Percentiles rank a stretch among this genome's conserved stretches.
Conservation (phyloP, 2,329 filamentous ascomycete genomes). For the Phialophora tarda region DNA sequence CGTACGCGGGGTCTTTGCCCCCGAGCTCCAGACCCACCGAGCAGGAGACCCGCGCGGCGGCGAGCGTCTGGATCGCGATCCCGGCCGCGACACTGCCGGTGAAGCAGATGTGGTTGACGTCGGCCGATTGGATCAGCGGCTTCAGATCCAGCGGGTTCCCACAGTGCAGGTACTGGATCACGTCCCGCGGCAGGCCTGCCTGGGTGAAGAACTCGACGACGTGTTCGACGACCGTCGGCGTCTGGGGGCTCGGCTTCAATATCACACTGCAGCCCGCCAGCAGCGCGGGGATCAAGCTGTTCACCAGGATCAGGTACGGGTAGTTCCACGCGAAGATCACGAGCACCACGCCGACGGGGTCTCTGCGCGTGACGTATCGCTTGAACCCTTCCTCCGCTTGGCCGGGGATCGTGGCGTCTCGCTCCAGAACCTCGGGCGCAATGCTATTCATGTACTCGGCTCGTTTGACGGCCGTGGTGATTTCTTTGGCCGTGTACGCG, state of each 20-base stretch:
- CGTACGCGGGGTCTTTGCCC: slow-evolving; percentile 92
- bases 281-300: slow-evolving; percentile 89
- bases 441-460: slow-evolving; percentile 86
- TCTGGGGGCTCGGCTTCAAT: slow-evolving; percentile 92
- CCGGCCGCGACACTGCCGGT: slow-evolving; percentile 91
- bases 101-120: slow-evolving; percentile 84
- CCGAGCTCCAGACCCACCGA: slow-evolving; percentile 89
- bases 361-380: slow-evolving; percentile 79
- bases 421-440: slow-evolving; percentile 72
- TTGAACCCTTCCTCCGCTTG: slow-evolving; percentile 87
- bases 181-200: slow-evolving; percentile 79
- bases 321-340: slow-evolving; percentile 98
- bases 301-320: slow-evolving; percentile 90
- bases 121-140: slow-evolving; percentile 75
- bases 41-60: slow-evolving; percentile 66
- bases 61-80: slow-evolving; percentile 81
- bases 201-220: slow-evolving; percentile 75
- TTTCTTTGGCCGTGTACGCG: slow-evolving; percentile 80
- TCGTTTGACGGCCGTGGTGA: slow-evolving; percentile 82
- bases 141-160: slow-evolving; percentile 79
- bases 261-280: slow-evolving; percentile 90
- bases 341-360: slow-evolving; percentile 84
- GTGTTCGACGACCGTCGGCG: slow-evolving; percentile 87
- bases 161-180: slow-evolving; percentile 91
- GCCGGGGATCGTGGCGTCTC: slow-evolving; percentile 71